These are phyloP conservation scores for Rhododendron henanense DNA, from an alignment of 148 eudicot genomes.

Conservation along the genomic window DNA sequence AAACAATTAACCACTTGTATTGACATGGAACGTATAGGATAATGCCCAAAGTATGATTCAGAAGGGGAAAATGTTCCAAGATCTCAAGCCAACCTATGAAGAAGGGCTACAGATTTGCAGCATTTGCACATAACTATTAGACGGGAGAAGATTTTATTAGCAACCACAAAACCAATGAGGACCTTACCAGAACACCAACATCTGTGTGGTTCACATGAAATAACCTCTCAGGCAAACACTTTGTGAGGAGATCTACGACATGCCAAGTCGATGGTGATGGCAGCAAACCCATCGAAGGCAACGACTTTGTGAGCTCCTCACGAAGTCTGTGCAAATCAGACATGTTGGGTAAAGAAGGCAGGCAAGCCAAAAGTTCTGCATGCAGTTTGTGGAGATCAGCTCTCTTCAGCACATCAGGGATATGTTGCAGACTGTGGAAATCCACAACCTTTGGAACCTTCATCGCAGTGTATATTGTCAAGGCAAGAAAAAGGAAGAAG, in stretches of 20 bases:
- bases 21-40: not conserved
- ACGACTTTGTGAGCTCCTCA: slow-evolving; percentile 54
- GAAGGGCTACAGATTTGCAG: not conserved
- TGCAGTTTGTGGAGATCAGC: slow-evolving; percentile 69
- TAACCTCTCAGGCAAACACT: slow-evolving; percentile 80
- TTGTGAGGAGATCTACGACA: slow-evolving; percentile 56
- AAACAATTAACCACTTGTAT: not conserved
- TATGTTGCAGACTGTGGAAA: slow-evolving; percentile 49
- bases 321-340: slow-evolving; percentile 58
- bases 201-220: slow-evolving; percentile 71
- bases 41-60: not conserved
- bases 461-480: slow-evolving; percentile 84
- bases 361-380: slow-evolving; percentile 56
- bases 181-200: slow-evolving; percentile 57
- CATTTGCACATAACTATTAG: not conserved
- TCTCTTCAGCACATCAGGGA: slow-evolving; percentile 60
- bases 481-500: slow-evolving; percentile 77
- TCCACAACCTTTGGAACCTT: slow-evolving; percentile 74
- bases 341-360: slow-evolving; percentile 75
- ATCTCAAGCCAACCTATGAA: not conserved
- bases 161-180: not conserved
- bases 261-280: slow-evolving; percentile 67
- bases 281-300: slow-evolving; percentile 37
- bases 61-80: not conserved
- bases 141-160: not conserved